Conservation (phyloP, 768 basidiomycete genomes). For the Paxillus involutus region DNA sequence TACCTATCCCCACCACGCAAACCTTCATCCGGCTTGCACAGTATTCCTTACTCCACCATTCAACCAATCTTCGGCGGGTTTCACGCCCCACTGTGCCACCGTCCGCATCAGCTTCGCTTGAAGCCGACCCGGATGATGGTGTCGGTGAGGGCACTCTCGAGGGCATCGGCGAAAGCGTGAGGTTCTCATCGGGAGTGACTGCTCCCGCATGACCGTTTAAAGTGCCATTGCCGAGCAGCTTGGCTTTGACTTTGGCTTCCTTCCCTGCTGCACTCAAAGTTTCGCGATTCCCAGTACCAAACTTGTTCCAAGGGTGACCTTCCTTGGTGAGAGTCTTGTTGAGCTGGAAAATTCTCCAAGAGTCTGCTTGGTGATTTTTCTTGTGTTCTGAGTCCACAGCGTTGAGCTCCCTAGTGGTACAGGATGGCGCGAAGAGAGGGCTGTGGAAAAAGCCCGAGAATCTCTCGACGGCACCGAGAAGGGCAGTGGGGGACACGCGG, state of each 20-base stretch:
- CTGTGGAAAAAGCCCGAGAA: slow-evolving; percentile 88
- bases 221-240: slow-evolving; percentile 28
- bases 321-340: slow-evolving; percentile 81
- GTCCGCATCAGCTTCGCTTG: slow-evolving; percentile 66
- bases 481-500: slow-evolving; percentile 61
- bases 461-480: slow-evolving; percentile 70
- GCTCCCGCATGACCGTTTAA: slow-evolving; percentile 29
- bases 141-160: slow-evolving; percentile 60
- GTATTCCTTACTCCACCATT: slow-evolving; percentile 85
- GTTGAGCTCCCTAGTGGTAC: slow-evolving; percentile 87
- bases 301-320: slow-evolving; percentile 88
- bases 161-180: slow-evolving; percentile 44
- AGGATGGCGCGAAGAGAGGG: slow-evolving; percentile 85
- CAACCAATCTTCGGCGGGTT: slow-evolving; percentile 71
- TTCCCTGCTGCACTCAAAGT: slow-evolving; percentile 67
- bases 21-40: slow-evolving; percentile 81
- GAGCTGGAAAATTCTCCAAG: slow-evolving; percentile 94
- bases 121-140: slow-evolving; percentile 52
- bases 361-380: slow-evolving; percentile 89
- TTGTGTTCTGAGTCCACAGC: slow-evolving; percentile 98
- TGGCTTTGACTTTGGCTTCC: slow-evolving; percentile 51
- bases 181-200: slow-evolving; percentile 14
- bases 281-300: slow-evolving; percentile 83
- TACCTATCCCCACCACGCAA: slow-evolving; percentile 79
- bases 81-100: slow-evolving; percentile 79